Evolutionary conservation across 768 basidiomycete genomes (phyloP), one percentile per base, ranked within the genome.

Genomic region (Termitomyces sp.): DNA sequence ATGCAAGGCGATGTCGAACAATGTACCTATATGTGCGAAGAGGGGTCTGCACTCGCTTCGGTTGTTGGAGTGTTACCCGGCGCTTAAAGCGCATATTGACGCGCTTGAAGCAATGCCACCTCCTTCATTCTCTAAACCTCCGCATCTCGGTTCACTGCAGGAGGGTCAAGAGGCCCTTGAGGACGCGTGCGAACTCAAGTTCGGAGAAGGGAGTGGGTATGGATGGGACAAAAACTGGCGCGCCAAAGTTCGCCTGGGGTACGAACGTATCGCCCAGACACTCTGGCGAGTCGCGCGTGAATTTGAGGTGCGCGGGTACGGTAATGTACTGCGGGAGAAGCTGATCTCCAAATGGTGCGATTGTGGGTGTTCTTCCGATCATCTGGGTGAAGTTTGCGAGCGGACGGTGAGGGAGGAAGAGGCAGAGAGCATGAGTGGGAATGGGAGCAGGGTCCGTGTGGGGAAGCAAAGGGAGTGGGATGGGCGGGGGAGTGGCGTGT

Each of bases 391-490:
- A 67, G 88, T 90, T 16, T 89, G 89, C 61, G 88, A 89, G 72
- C 78, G 78, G 56, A 87, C 86, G 8, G 88, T 89, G 33, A 69
- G 86, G 48, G 88, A 88, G 64, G 82, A 83, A 62, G 84, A 83
- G 56, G 80, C 75, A 40, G 78, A 83, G 18, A 32, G 24, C 7
- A 10, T 22, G 7, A 27, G 12, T 16, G 50, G 36, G 9, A 51
- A 39, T 45, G 44, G 27, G 27, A 30, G 37, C 5, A 33, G 27
- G 1, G 77, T 82, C 0, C 67, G 85, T 37, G 71, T 79, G 0
- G 88, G 88, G 6, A 90, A 90, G 65, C 83, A 86, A 65, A 72
- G 85, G 47, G 88, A 89, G 65, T 90, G 89, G 88, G 88, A 90
- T 61, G 88, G 87, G 5, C 75, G 88, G 61, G 88, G 88, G 63